phyloP scores from a whole-genome alignment of 805 yeast genomes.

The Yarrowia sp. region DNA sequence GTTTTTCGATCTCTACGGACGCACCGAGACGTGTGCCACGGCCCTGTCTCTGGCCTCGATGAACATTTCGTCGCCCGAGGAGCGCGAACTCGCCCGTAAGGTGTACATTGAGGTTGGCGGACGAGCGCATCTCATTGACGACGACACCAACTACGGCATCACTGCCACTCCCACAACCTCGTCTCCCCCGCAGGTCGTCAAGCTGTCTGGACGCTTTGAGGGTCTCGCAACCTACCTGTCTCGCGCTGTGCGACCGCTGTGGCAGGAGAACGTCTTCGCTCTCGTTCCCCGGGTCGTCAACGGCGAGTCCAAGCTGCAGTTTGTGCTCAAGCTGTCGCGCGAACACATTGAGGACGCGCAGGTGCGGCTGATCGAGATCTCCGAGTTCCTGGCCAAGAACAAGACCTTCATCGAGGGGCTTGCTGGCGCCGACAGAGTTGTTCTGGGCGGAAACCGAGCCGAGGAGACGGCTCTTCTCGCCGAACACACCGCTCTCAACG shows the following conservation, averaged over 20 bases:
- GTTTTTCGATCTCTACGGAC: constrained; percentile 76
- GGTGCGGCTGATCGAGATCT: constrained; percentile 37
- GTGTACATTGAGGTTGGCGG: constrained; percentile 42
- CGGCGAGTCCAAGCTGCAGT: constrained; percentile 31
- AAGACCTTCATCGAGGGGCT: constrained; percentile 47
- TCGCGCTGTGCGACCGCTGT: constrained; percentile 71
- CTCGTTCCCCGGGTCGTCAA: constrained; percentile 22
- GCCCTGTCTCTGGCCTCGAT: constrained; percentile 77
- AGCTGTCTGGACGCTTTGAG: constrained; percentile 85
- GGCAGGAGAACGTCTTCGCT: constrained; percentile 72
- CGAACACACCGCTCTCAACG: constrained; percentile 82
- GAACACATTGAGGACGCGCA: constrained; percentile 36
- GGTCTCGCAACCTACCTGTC: constrained; percentile 79
- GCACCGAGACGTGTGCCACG: constrained; percentile 85
- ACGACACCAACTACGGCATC: constrained; percentile 30
- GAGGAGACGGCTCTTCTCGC: constrained; percentile 56
- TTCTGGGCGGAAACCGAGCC: constrained; percentile 33
- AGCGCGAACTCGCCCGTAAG: constrained; percentile 39
- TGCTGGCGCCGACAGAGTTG: constrained; percentile 38
- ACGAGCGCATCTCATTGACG: constrained; percentile 37
- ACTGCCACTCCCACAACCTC: constrained; percentile 6
- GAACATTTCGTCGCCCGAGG: constrained; percentile 43
- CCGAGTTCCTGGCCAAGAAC: constrained; percentile 44
- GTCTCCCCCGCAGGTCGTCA: constrained; percentile 45
- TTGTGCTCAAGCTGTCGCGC: constrained; percentile 31